Conservation (phyloP, 768 basidiomycete genomes). For the Amanita phalloides region DNA sequence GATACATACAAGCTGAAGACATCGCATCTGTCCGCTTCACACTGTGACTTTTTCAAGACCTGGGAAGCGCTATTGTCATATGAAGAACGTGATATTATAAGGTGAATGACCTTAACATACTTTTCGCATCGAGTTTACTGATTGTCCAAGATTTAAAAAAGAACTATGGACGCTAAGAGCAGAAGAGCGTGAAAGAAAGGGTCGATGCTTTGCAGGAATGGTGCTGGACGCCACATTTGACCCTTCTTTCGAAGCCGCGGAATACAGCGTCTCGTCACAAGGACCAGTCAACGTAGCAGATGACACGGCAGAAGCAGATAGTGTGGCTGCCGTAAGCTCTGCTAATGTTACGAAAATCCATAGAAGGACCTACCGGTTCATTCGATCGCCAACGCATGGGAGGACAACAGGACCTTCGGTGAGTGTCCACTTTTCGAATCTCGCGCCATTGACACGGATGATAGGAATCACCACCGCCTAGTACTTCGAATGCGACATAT, state of each 20-base stretch:
- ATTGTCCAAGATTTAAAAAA: slow-evolving; percentile 51
- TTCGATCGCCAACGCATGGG: slow-evolving; percentile 16
- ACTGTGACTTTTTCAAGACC: slow-evolving; percentile 72
- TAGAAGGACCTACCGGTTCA: slow-evolving; percentile 69
- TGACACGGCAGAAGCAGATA: slow-evolving; percentile 1
- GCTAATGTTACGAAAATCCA: slow-evolving; percentile 47
- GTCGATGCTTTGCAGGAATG: slow-evolving; percentile 83
- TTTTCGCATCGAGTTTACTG: background rate
- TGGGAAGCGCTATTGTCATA: slow-evolving; percentile 82
- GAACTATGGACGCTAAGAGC: slow-evolving; percentile 93
- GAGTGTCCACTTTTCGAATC: background rate
- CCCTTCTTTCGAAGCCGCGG: slow-evolving; percentile 10
- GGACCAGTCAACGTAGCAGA: background rate
- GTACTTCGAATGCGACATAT: background rate
- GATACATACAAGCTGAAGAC: slow-evolving; percentile 73
- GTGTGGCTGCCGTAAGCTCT: slow-evolving; percentile 5
- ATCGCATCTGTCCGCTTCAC: slow-evolving; percentile 57
- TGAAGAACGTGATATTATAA: slow-evolving; percentile 78
- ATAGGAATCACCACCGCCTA: background rate
- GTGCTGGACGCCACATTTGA: slow-evolving; percentile 38
- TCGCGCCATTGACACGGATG: background rate
- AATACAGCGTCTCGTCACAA: background rate
- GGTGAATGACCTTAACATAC: background rate
- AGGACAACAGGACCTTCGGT: background rate
- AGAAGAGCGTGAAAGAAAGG: slow-evolving; percentile 64